Evolutionary conservation across 1,284 basidiomycete species (phyloP), one percentile per base, ranked within the genome.

Genomic region (Melanopsichium pennsylvanicum): DNA sequence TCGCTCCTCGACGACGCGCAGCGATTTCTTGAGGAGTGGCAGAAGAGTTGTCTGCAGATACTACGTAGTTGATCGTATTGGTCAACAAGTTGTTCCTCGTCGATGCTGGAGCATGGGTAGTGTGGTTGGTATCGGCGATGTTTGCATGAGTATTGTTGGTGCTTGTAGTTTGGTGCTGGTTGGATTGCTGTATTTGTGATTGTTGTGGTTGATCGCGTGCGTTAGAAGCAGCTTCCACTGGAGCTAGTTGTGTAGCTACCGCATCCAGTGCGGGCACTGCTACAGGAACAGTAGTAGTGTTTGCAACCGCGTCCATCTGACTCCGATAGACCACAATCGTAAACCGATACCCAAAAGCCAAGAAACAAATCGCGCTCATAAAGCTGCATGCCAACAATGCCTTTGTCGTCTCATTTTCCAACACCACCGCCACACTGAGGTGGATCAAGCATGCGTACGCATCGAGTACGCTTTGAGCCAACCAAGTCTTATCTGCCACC

Each of bases 391-490:
- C 62, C 6, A 70, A 33, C 25, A 70, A 21, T 32, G 51, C 51
- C 25, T 41, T n/a, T 15, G 51, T 58, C 35, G 60, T 63, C 40
- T 59, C 57, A 32, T 66, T 70, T 27, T 66, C 52, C n/a, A 64
- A 18, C n/a, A 45, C 61, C 23, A 70, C 54, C 13, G 42, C 67
- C 13, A 61, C 46, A 29, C 67, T 66, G 0, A 70, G 48, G 36
- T 64, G 61, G 8, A 59, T 37, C 26, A 70, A 34, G 29, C 61
- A 54, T 18, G 34, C 45, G 16, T 54, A 82, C 5, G 75, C 75
- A 40, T 82, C 81, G 34, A 80, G 46, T 0, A 76, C 51, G 12
- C 62, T 68, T 64, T 81, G 79, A 0, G 73, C 45, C 22, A 66
- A 51, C 22, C 77, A 67, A 4, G 76, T 73, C 16, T 64, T 40